Percentiles rank a stretch among this genome's conserved stretches.
These are phyloP conservation scores for Microascus cirrosus DNA, from an alignment of 2,329 filamentous ascomycete genomes.

Conservation along the genomic window DNA sequence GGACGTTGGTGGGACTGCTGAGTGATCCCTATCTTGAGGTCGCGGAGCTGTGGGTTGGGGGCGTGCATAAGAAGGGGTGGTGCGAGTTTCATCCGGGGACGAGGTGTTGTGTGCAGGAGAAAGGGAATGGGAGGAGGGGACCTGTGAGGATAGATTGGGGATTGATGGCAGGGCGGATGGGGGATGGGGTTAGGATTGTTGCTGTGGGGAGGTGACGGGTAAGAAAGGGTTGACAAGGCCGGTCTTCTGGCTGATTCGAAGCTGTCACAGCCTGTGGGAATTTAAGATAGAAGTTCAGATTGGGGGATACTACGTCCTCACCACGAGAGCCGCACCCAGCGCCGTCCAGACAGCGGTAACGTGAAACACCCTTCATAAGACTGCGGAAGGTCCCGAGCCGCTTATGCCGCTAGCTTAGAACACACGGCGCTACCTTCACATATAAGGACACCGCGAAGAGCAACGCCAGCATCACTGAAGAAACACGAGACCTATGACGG, in stretches of 20 bases:
- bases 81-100: slow-evolving; percentile 26
- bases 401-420: no score
- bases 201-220: not conserved
- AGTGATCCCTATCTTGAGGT: slow-evolving; percentile 31
- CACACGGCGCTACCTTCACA: not conserved
- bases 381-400: no score
- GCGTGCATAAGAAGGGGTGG: slow-evolving; percentile 23
- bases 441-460: not conserved
- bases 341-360: no score
- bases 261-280: no score
- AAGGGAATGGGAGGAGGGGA: not conserved
- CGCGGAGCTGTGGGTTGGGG: slow-evolving; percentile 24
- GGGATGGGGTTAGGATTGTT: not conserved
- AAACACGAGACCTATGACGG: not conserved
- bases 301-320: no score
- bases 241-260: no score
- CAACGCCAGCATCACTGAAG: not conserved
- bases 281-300: no score
- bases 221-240: not conserved
- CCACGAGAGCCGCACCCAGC: no score
- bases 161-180: not conserved
- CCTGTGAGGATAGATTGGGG: not conserved
- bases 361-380: no score
- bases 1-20: slow-evolving; percentile 21
- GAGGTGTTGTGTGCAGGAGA: slow-evolving; percentile 9